Evolutionary conservation across 192 early-diverging fungal species (phyloP).

Genomic region (Geranomyces variabilis): DNA sequence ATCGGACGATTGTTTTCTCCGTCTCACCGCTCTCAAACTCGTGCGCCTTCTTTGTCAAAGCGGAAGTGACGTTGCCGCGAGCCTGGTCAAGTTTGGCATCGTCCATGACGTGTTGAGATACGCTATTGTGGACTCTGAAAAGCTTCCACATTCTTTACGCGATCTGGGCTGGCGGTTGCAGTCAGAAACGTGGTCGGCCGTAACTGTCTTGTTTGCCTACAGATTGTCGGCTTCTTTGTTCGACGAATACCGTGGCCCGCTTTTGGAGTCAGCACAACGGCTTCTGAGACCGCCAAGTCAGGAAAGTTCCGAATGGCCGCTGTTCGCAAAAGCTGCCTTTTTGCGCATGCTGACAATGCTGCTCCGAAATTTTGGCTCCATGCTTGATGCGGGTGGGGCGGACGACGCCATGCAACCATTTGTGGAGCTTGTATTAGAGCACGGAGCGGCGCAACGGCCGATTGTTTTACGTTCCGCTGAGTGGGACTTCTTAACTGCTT

Average conservation of each 20-base stretch:
- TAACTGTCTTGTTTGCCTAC: constrained; percentile 29
- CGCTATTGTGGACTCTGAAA: background rate
- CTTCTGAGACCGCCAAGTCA: background rate
- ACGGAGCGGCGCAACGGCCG: background rate
- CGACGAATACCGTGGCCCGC: constrained; percentile 30
- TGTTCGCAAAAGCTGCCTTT: background rate
- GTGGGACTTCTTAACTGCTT: constrained; percentile 14
- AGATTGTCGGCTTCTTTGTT: constrained; percentile 25
- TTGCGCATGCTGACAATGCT: constrained; percentile 27
- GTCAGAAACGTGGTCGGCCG: constrained; percentile 17
- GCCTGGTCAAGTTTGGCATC: constrained; percentile 24
- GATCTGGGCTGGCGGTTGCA: constrained; percentile 5
- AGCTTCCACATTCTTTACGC: background rate
- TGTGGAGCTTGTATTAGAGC: constrained; percentile 12
- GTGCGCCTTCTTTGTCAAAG: constrained; percentile 34
- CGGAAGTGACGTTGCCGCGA: constrained; percentile 24
- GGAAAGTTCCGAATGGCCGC: background rate
- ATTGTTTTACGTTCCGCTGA: background rate
- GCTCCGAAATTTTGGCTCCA: constrained; percentile 17
- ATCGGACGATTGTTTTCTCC: background rate
- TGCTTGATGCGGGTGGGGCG: constrained; percentile 33
- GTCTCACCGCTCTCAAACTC: constrained; percentile 1
- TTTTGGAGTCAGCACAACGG: constrained; percentile 9
- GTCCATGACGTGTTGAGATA: constrained; percentile 26
- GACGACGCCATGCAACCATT: constrained; percentile 39